phyloP scores from a whole-genome alignment of 192 early-diverging fungal genomes.

The Phlyctochytrium arcticum region DNA sequence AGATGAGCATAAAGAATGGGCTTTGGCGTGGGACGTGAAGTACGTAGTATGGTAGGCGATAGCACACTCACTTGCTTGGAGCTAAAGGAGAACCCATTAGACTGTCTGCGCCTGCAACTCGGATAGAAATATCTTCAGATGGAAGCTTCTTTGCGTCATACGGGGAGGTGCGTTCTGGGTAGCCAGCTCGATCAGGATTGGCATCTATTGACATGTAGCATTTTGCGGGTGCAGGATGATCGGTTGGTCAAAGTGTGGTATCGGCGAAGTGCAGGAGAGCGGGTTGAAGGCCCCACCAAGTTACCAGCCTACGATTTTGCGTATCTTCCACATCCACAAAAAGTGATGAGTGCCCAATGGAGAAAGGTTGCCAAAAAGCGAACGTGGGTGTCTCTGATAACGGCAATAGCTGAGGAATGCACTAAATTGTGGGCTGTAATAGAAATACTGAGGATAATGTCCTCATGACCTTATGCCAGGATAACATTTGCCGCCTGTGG shows the following conservation, averaged over 20 bases:
- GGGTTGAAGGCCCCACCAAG: too few species aligned
- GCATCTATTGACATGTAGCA: too few species aligned
- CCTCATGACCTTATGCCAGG: conserved; percentile 63
- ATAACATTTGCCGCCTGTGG: conserved; percentile 74
- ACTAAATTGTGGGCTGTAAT: too few species aligned
- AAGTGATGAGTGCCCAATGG: conserved; percentile 65
- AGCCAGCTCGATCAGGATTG: too few species aligned
- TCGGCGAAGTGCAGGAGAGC: conserved; percentile 2
- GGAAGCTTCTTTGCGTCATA: conserved; percentile 59
- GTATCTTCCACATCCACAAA: conserved; percentile 63
- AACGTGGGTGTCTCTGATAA: not conserved
- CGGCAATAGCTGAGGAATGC: too few species aligned
- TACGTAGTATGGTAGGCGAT: too few species aligned
- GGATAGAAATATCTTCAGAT: conserved; percentile 58
- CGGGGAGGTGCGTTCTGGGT: conserved; percentile 52
- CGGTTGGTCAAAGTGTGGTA: conserved; percentile 66
- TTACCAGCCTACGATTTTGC: conserved; percentile 45
- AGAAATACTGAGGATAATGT: conserved; percentile 23
- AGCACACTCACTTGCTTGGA: too few species aligned
- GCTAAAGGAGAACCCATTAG: too few species aligned
- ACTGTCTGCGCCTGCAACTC: not conserved
- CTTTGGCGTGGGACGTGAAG: too few species aligned
- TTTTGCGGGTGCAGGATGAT: conserved; percentile 58
- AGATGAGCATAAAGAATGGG: too few species aligned
- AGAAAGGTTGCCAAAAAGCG: conserved; percentile 14